Percentiles rank a stretch among this genome's conserved stretches.
Conservation (phyloP, 352 stramenopile species). For the Globisporangium paddicum region DNA sequence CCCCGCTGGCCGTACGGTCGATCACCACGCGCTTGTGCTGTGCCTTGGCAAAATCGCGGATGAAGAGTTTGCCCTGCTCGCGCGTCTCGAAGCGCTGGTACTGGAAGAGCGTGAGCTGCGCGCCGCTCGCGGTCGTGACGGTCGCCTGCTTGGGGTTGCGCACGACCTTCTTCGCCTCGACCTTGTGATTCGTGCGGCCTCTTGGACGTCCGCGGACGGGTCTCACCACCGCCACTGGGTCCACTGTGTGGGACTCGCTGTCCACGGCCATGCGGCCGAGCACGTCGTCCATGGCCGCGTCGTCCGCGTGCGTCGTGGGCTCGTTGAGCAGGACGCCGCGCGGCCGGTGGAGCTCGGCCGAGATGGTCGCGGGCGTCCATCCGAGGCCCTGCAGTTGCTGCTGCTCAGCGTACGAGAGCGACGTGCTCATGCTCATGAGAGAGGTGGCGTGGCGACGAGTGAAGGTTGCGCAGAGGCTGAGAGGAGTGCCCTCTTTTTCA, state of each 20-base stretch:
- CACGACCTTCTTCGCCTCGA: slow-evolving; percentile 3
- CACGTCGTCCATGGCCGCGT: not conserved
- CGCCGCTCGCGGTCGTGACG: slow-evolving; percentile 11
- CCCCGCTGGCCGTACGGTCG: slow-evolving; percentile 30
- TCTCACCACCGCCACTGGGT: not conserved
- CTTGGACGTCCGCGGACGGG: not conserved
- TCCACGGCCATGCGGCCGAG: not conserved
- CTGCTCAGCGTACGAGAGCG: slow-evolving; percentile 2
- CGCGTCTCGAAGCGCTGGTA: slow-evolving; percentile 35
- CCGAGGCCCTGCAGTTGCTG: slow-evolving; percentile 1
- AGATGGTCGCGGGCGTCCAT: slow-evolving; percentile 6
- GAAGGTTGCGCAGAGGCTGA: not conserved
- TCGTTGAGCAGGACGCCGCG: not conserved
- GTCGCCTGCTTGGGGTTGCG: slow-evolving; percentile 10
- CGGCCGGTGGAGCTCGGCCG: not conserved
- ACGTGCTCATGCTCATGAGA: not conserved
- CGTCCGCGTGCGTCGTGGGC: not conserved
- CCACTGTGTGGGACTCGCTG: not conserved
- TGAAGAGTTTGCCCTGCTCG: slow-evolving; percentile 33
- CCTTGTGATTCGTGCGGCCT: not conserved
- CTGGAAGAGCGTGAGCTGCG: slow-evolving; percentile 32
- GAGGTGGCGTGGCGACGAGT: too few species aligned
- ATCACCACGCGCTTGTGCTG: slow-evolving; percentile 38
- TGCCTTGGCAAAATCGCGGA: slow-evolving; percentile 41
- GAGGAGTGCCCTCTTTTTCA: slow-evolving; percentile 6